Conservation (phyloP, 2,329 filamentous ascomycete genomes). For the Leptographium lundbergii region DNA sequence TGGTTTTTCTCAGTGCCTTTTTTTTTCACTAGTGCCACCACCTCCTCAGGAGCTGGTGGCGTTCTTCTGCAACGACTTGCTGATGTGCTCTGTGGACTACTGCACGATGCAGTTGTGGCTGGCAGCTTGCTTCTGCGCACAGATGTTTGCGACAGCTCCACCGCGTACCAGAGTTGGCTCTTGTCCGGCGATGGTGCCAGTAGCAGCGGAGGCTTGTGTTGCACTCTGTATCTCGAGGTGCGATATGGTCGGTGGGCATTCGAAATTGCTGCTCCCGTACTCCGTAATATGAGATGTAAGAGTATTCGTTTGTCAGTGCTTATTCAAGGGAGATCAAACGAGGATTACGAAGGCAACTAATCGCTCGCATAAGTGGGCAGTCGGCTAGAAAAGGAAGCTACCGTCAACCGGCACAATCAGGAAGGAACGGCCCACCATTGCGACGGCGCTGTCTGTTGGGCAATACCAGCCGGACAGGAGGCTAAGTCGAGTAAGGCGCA, state of each 20-base stretch:
- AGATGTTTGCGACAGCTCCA: background rate
- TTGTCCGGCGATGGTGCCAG: background rate
- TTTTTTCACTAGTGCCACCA: background rate
- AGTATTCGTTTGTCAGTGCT: background rate
- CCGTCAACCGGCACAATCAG: background rate
- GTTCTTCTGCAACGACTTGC: background rate
- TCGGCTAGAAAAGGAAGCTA: conserved; percentile 1
- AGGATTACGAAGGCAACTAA: too few species aligned
- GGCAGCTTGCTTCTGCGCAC: background rate
- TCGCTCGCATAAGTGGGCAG: background rate
- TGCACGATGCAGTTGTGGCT: background rate
- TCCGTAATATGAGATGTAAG: background rate
- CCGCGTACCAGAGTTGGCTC: too few species aligned
- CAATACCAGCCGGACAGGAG: background rate
- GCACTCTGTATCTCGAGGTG: too few species aligned
- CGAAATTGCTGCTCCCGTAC: background rate
- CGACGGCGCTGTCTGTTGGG: background rate
- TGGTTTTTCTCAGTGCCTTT: background rate
- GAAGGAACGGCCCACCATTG: conserved; percentile 9
- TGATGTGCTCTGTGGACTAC: background rate
- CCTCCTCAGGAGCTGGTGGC: background rate
- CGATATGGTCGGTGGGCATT: background rate
- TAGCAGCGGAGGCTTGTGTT: background rate
- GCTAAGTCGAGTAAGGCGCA: background rate
- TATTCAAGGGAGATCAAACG: background rate